These are phyloP conservation scores for Bacidia gigantensis DNA, from an alignment of 495 filamentous ascomycete genomes.

Conservation along the genomic window DNA sequence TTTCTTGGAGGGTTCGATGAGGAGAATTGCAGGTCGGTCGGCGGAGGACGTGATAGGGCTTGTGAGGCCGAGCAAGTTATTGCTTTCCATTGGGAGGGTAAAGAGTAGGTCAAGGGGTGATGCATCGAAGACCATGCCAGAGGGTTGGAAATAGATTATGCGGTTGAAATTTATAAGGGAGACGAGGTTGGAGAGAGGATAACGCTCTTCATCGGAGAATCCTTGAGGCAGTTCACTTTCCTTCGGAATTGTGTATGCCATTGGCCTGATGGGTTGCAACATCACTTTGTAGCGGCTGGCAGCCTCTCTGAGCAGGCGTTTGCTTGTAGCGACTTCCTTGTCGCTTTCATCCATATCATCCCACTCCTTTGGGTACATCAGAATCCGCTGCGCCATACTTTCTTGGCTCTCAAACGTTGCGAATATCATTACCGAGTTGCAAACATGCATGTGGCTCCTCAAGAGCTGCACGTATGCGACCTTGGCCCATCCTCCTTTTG, in stretches of 20 bases:
- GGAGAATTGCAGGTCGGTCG: slow-evolving; percentile 11
- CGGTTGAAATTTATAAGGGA: slow-evolving; percentile 30
- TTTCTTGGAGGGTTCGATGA: slow-evolving; percentile 16
- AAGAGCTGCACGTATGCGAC: slow-evolving; percentile 33
- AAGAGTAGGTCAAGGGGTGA: slow-evolving; percentile 30
- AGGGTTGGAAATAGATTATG: slow-evolving; percentile 25
- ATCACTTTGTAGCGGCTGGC: slow-evolving; percentile 29
- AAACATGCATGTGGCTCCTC: slow-evolving; percentile 27
- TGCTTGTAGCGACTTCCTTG: slow-evolving; percentile 24
- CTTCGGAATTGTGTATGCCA: slow-evolving; percentile 14
- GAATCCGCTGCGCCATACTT: slow-evolving; percentile 28
- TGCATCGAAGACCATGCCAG: slow-evolving; percentile 30
- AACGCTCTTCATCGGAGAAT: slow-evolving; percentile 15
- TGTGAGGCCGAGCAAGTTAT: slow-evolving; percentile 16
- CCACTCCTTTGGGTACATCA: slow-evolving; percentile 34
- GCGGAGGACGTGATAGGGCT: background rate
- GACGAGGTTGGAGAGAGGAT: slow-evolving; percentile 25
- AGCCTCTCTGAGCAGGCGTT: slow-evolving; percentile 28
- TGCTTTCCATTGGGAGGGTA: slow-evolving; percentile 23
- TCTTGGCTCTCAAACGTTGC: slow-evolving; percentile 28
- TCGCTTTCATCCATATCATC: slow-evolving; percentile 11
- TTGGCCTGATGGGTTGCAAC: slow-evolving; percentile 24
- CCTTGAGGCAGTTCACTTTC: slow-evolving; percentile 14
- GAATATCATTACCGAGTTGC: slow-evolving; percentile 33
- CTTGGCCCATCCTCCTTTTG: slow-evolving; percentile 24